Base-by-base conservation (phyloP, 2,329 filamentous ascomycete genomes). In the Albophoma yamanashiensis region DNA sequence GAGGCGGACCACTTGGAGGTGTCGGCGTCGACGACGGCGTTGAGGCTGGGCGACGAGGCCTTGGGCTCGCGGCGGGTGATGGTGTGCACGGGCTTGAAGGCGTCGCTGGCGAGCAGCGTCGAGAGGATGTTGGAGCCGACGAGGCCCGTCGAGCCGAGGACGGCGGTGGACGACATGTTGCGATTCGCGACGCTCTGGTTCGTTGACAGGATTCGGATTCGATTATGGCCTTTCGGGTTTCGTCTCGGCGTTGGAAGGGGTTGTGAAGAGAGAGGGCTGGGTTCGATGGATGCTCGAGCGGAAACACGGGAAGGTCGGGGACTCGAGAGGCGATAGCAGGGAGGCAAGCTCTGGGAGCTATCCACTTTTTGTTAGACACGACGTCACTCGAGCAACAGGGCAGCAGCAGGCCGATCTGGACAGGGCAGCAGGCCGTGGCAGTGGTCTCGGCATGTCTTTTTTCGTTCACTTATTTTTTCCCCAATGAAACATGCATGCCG, bases 111-210 rank as follows among this genome's bases (percentile, higher is more conserved):
- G 67, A 90, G 80, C 55, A 91, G 78, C n/a, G 76, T 79, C 8
- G 77, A 73, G 69, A 96, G 85, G 71, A 96, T 92, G 70, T 89
- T 78, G 58, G 83, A 84, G 70, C 93, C 92, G 65, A 81, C 80
- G 43, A 88, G 81, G 70, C 87, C 86, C 60, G 87, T 90, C 66
- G 80, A 82, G 64, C 88, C 88, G 66, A 85, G 80, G 62, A 89
- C 71, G 62, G 78, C 77, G 65, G 79, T 77, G 53, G 79, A 74
- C 3, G 80, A 81, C 65, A 55, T 55, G 31, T 38, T 52, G 47
- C n/a, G 55, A 11, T 56, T 38, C 14, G 45, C 3, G 43, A 25
- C 14, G 9, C 12, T 50, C n/a, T 36, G 50, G 14, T n/a, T 34
- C 27, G 47, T 14, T 17, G 6, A 36, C 3, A n/a, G n/a, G n/a